A percentile compares a stretch with the other conserved stretches of the same genome.
Conservation (phyloP, 2,329 filamentous ascomycete genomes). For the Colletotrichum incanum region DNA sequence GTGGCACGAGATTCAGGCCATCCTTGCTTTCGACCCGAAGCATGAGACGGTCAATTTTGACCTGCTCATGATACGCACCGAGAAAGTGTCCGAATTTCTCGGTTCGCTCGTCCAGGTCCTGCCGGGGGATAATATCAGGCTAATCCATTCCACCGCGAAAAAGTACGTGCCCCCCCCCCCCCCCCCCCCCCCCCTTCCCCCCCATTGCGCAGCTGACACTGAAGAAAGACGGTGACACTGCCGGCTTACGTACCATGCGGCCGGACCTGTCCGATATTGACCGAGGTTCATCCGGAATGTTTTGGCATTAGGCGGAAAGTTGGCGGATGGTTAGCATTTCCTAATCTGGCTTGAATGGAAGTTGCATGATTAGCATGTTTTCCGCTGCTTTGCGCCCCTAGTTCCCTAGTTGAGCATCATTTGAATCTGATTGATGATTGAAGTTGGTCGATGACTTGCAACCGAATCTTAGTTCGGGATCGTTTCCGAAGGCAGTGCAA, state of each 20-base stretch:
- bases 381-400: neutral
- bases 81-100: slow-evolving; percentile 51
- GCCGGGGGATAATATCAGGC: slow-evolving; percentile 51
- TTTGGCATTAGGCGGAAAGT: neutral
- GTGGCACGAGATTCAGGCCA: slow-evolving; percentile 59
- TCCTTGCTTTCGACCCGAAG: slow-evolving; percentile 48
- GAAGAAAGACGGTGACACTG: neutral
- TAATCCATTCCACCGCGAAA: slow-evolving; percentile 57
- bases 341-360: neutral
- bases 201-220: too few relatives aligned
- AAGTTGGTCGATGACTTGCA: neutral
- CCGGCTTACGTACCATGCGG: neutral
- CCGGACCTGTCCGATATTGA: neutral
- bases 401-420: neutral
- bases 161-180: slow-evolving; percentile 46
- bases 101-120: slow-evolving; percentile 56
- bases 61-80: slow-evolving; percentile 41
- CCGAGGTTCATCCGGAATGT: slow-evolving; percentile 11
- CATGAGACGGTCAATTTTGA: slow-evolving; percentile 45
- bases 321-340: slow-evolving; percentile 9
- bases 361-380: neutral
- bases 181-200: too few relatives aligned
- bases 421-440: slow-evolving; percentile 9
- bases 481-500: neutral
- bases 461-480: neutral